Evolutionary conservation across 108 stramenopile genomes (phyloP), one percentile per base, ranked within the genome.

Genomic region (Nannochloropsis salina): DNA sequence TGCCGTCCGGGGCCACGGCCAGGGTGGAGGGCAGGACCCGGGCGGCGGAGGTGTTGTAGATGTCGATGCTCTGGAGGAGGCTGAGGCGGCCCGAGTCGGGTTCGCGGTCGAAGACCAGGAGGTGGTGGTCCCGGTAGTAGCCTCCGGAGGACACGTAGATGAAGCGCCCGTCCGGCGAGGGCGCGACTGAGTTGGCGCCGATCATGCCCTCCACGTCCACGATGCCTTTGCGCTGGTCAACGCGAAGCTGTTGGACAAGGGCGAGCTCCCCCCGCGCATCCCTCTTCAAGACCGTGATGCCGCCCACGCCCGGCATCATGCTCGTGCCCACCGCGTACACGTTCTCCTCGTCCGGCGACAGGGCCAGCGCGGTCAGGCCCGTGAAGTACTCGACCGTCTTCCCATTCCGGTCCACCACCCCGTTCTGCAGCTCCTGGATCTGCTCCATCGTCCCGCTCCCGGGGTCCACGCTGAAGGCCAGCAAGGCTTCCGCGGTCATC

Each of bases 21-120:
- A 74, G 61, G n/a, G 61, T 74, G 61, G 61, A 74, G 61, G 61
- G 61, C 61, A 74, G 61, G 15, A 74, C 61, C 61, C 61, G 15
- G 20, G 61, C 15, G 61, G 61, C 61, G 4, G 61, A 74, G 61
- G 61, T 74, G 6, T 74, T 74, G 8, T 74, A 74, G n/a, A 74
- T n/a, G n/a, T 74, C 61, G 61, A 74, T 74, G 6, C n/a, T 74
- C 6, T 74, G 61, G 61, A 74, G 15, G 20, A 74, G n/a, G 61
- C 20, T 74, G 20, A 74, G 61, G n/a, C n/a, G 15, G 20, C 61
- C 61, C 61, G 61, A 1, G 0, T 2, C 20, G 2, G 61, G 6
- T n/a, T 15, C 15, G n/a, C 61, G 61, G 61, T 15, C 15, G 61
- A 74, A 74, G 3, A 74, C 61, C 20, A 74, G 61, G 61, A 74